A percentile compares a stretch with the other conserved stretches of the same genome.
Evolutionary conservation across 495 filamentous ascomycete species (phyloP).

Genomic region (Xylaria flabelliformis): DNA sequence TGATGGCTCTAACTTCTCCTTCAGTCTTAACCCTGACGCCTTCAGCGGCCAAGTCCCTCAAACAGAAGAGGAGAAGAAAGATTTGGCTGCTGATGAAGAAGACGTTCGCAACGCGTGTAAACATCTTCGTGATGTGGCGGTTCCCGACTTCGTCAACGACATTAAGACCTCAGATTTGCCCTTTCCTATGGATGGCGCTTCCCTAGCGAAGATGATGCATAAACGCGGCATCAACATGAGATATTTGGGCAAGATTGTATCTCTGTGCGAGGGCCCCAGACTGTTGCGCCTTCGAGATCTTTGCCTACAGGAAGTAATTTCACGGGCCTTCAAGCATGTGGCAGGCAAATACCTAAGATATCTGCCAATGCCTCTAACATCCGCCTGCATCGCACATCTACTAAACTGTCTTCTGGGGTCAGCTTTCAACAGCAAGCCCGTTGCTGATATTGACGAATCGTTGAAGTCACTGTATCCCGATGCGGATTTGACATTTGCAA

Average conservation of each 20-base stretch:
- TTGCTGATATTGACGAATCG: slow-evolving; percentile 75
- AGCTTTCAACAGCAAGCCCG: slow-evolving; percentile 75
- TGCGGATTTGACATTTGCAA: slow-evolving; percentile 80
- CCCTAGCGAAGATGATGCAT: slow-evolving; percentile 86
- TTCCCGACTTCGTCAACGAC: slow-evolving; percentile 77
- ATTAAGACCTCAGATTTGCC: slow-evolving; percentile 91
- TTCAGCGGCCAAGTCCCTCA: slow-evolving; percentile 92
- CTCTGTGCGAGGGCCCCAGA: slow-evolving; percentile 71
- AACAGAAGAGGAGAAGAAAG: slow-evolving; percentile 85
- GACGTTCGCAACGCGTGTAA: slow-evolving; percentile 85
- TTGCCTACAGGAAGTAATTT: slow-evolving; percentile 88
- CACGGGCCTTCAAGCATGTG: slow-evolving; percentile 92
- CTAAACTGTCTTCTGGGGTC: slow-evolving; percentile 92
- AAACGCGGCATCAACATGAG: slow-evolving; percentile 97
- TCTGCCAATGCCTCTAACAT: slow-evolving; percentile 77
- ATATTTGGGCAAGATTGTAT: slow-evolving; percentile 86
- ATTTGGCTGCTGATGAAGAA: slow-evolving; percentile 84
- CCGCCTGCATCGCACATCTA: slow-evolving; percentile 81
- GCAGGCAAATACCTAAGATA: slow-evolving; percentile 78
- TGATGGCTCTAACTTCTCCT: slow-evolving; percentile 85
- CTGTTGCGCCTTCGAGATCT: slow-evolving; percentile 78
- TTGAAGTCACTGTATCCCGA: slow-evolving; percentile 78
- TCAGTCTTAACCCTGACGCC: slow-evolving; percentile 92
- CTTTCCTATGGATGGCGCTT: slow-evolving; percentile 97
- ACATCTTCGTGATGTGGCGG: slow-evolving; percentile 73